Percentiles rank a stretch among this genome's conserved stretches.
Evolutionary conservation across 1,284 basidiomycete species (phyloP).

Genomic region (Melampsora medusae): DNA sequence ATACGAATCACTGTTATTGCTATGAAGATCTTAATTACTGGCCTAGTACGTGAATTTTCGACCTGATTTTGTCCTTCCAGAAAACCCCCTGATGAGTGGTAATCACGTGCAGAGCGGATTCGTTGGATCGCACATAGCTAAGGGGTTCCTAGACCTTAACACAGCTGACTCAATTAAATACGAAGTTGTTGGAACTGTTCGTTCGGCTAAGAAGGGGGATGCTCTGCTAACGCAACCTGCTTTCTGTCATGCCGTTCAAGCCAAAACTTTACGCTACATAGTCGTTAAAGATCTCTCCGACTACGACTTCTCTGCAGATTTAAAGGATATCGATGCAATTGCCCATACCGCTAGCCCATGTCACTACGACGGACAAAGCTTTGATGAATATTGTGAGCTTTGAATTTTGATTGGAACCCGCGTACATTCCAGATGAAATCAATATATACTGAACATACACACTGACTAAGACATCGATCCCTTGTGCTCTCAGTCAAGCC

Average conservation of each 20-base stretch:
- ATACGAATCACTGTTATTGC: no score
- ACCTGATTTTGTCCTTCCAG: no score
- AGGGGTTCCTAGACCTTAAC: constrained; percentile 3
- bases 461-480: no score
- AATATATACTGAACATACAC: no score
- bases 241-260: constrained; percentile 8
- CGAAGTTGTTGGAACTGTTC: constrained; percentile 14
- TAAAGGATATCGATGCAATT: constrained; percentile 66
- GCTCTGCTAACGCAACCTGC: constrained; percentile 3
- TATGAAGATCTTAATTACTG: no score
- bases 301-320: constrained; percentile 66
- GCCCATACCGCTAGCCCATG: constrained; percentile 64
- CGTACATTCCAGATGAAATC: no score
- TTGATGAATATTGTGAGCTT: constrained; percentile 53
- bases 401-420: no score
- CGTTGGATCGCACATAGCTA: constrained; percentile 25
- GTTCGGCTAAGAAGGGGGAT: constrained; percentile 4
- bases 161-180: neutral
- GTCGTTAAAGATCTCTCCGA: constrained; percentile 12
- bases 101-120: constrained; percentile 14
- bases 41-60: no score
- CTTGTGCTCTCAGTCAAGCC: constrained; percentile 54
- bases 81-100: no score
- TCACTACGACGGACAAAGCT: constrained; percentile 55
- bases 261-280: constrained; percentile 1